Percentiles rank a stretch among this genome's conserved stretches.
These are phyloP conservation scores for Botrytis squamosa DNA, from an alignment of 2,329 filamentous ascomycete species.

Conservation along the genomic window DNA sequence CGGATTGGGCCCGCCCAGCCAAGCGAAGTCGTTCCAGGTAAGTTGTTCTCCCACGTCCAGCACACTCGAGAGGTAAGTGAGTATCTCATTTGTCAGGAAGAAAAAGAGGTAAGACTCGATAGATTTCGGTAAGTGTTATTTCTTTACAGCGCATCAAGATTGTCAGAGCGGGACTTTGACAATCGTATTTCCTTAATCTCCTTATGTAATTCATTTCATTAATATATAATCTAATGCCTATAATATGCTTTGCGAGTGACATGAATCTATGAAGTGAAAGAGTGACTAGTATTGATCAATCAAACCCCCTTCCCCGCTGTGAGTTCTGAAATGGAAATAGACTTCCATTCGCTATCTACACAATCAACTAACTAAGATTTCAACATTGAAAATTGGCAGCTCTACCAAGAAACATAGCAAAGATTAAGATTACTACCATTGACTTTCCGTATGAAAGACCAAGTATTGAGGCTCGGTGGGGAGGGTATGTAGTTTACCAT, in stretches of 20 bases:
- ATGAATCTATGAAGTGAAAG: not conserved
- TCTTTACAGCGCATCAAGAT: not conserved
- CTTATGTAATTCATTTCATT: not conserved
- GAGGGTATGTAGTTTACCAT: not conserved
- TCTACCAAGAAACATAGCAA: not conserved
- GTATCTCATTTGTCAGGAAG: not conserved
- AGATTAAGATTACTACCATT: not conserved
- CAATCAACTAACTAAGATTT: not conserved
- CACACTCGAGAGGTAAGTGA: not conserved
- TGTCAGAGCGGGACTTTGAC: constrained; percentile 1
- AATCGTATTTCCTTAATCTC: not conserved
- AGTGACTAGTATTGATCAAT: not conserved
- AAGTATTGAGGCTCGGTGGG: not conserved
- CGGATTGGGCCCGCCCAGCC: not conserved
- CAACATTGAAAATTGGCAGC: not conserved
- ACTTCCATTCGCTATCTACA: not conserved
- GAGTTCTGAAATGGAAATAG: not conserved
- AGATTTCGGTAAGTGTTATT: not conserved
- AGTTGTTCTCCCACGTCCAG: not conserved
- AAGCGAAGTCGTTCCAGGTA: not conserved
- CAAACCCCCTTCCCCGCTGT: not conserved
- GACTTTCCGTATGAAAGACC: not conserved
- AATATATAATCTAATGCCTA: not conserved
- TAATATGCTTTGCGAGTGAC: not conserved
- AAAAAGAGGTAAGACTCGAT: not conserved